Evolutionary conservation across 331 rosid genomes (phyloP).

Genomic region (Pyrus hybrid): DNA sequence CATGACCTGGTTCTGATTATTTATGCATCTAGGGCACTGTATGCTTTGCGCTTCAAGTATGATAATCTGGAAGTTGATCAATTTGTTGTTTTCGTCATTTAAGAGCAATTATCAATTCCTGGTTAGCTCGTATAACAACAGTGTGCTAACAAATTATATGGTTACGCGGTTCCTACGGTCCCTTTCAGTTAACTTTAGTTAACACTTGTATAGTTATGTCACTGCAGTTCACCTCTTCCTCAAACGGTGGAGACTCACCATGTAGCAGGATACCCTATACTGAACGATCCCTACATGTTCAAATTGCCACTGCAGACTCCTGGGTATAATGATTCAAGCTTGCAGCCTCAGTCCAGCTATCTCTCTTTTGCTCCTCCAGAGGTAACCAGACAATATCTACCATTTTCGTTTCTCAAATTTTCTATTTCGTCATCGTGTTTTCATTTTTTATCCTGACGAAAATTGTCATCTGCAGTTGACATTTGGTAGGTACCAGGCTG

Average conservation of each 20-base stretch:
- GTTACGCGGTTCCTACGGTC: neutral
- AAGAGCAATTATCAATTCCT: neutral
- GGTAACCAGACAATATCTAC: conserved; percentile 36
- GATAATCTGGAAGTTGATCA: neutral
- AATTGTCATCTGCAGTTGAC: conserved; percentile 51
- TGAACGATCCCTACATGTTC: conserved; percentile 50
- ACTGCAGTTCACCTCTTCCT: conserved; percentile 71
- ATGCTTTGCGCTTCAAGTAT: neutral
- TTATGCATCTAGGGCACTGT: neutral
- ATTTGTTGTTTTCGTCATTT: neutral
- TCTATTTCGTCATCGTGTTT: neutral
- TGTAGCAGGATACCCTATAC: conserved; percentile 62
- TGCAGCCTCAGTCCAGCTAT: conserved; percentile 45
- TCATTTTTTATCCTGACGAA: conserved; percentile 5
- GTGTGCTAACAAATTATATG: neutral
- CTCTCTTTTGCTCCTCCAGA: conserved; percentile 94
- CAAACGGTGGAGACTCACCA: conserved; percentile 37
- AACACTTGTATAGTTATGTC: conserved; percentile 4
- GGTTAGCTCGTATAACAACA: too few relatives aligned
- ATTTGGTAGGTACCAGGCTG: conserved; percentile 72
- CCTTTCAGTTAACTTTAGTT: neutral
- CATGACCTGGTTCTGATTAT: neutral
- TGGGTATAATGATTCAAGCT: conserved; percentile 40
- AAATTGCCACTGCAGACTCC: conserved; percentile 52
- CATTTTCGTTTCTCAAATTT: conserved; percentile 8